Base-by-base conservation (phyloP, 2,329 filamentous ascomycete genomes). In the Cordyceps cicadae region DNA sequence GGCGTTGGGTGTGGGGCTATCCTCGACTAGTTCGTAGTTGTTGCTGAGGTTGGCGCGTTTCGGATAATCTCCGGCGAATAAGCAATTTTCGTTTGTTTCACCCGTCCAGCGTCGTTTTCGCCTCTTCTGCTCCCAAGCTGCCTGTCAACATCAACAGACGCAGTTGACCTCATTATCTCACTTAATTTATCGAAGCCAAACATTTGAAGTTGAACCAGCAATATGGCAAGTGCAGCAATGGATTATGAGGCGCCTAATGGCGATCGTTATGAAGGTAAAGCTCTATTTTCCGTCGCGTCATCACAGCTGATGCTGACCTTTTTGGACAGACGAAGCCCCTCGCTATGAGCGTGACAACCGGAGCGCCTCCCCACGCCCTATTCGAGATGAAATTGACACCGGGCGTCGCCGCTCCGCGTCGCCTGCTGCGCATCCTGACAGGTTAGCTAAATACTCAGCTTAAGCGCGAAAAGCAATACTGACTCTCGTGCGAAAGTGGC, bases 241-340 rank as follows among this genome's bases (percentile, higher is more conserved):
- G 85, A 88, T 70, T 88, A 88, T 73, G 85, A 88, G 73, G 83
- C 82, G 71, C 82, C 84, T 65, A 86, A 85, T 69, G 84, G 83
- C 69, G 82, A 86, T 73, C 84, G 82, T 64, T 87, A 86, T 66
- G 85, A 87, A 70, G 85, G 85, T 87, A 76, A 67, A 78, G 68
- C 51, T 14, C 37, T 4, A 12, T 49, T 26, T 24, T 39, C 26
- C 21, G 7, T 21, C 21, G 53, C 46, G 45, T 41, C 32, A n/a
- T n/a, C 5, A n/a, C 1, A 11, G 19, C 39, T 1, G 5, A 15
- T 17, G 45, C 39, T 61, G 43, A 61, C 52, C n/a, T 19, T 45
- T 54, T 50, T 57, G 2, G 66, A 21, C 9, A 87, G 85, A 87
- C 62, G 85, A 87, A 66, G 79, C 78, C 67, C 80, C 84, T 68